Percentiles rank a stretch among this genome's conserved stretches.
Conservation (phyloP, 345 rosid genomes). For the Eucalyptus regnans region DNA sequence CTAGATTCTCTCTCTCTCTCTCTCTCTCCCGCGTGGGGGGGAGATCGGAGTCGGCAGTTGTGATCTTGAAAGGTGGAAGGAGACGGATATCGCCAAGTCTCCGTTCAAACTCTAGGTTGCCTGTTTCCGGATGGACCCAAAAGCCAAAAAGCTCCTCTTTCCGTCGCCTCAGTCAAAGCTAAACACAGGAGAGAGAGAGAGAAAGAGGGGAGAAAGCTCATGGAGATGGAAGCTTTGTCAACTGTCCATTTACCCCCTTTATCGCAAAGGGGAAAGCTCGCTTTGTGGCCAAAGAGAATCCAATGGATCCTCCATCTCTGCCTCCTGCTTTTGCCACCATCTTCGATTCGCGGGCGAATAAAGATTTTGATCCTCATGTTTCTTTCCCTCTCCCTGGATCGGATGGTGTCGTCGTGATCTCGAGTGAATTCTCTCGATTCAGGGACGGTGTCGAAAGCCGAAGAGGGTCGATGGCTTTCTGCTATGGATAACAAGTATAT, state of each 20-base stretch:
- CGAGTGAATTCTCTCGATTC: neutral
- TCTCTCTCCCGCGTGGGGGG: neutral
- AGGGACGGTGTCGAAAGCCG: neutral
- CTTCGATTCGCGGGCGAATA: neutral
- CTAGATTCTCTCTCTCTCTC: neutral
- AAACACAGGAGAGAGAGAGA: neutral
- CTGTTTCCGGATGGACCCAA: neutral
- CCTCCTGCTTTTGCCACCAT: neutral
- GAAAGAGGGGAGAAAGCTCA: neutral
- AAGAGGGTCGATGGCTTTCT: neutral
- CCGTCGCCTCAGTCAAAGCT: neutral
- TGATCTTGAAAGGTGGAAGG: neutral
- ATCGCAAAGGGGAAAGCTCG: neutral
- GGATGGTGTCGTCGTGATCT: neutral
- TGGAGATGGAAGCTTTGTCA: neutral
- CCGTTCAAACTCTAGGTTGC: neutral
- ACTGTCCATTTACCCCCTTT: neutral
- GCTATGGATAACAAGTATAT: neutral
- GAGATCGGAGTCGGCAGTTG: neutral
- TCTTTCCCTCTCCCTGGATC: neutral
- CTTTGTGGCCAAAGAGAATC: neutral
- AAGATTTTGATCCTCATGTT: neutral
- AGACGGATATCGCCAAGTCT: neutral
- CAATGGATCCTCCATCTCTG: neutral
- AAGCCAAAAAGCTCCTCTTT: neutral